Evolutionary conservation across 2,329 filamentous ascomycete species (phyloP).

Genomic region (Colletotrichum kahawae): DNA sequence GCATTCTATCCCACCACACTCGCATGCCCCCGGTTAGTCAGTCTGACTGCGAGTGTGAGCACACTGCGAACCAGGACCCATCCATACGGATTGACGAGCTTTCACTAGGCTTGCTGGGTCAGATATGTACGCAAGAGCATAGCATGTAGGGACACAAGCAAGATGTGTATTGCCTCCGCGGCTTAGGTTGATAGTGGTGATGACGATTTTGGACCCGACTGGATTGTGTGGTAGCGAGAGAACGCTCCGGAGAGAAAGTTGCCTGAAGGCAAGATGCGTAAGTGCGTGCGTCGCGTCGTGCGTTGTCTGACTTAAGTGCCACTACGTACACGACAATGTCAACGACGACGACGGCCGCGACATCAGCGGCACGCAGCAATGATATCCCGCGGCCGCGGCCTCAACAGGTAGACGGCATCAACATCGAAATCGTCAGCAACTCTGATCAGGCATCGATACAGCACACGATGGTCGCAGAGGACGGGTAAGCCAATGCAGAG

Average conservation of each 20-base stretch:
- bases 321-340: not conserved
- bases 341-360: not conserved
- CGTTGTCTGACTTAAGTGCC: not conserved
- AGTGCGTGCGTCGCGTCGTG: conserved; percentile 2
- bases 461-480: not conserved
- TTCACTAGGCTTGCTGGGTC: not conserved
- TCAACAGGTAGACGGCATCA: not conserved
- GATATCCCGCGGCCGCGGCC: not conserved
- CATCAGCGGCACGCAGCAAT: not conserved
- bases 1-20: conserved; percentile 16
- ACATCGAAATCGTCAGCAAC: not conserved
- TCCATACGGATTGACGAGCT: not conserved
- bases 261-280: not conserved
- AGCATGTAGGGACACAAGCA: not conserved
- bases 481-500: not conserved
- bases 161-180: not conserved
- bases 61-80: not conserved
- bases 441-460: not conserved
- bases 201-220: not conserved
- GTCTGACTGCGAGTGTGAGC: not conserved
- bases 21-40: conserved; percentile 13
- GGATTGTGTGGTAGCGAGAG: not conserved
- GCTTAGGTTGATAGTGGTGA: not conserved
- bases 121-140: not conserved
- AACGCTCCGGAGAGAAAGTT: not conserved